Percentiles rank a stretch among this genome's conserved stretches.
Conservation (phyloP, 2,329 filamentous ascomycete genomes). For the Sclerotinia sclerotiorum region DNA sequence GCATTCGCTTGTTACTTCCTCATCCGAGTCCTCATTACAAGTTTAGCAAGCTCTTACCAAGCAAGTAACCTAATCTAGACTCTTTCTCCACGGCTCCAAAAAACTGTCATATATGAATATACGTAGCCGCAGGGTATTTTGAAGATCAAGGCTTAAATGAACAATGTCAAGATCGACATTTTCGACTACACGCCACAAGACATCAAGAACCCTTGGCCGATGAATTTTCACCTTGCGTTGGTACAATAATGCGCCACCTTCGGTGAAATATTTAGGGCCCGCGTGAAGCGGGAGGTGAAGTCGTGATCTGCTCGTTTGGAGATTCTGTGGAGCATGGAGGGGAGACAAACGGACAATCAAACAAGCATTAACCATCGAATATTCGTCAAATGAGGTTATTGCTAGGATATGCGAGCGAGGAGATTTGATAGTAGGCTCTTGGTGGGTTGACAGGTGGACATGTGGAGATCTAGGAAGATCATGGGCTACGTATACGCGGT, state of each 20-base stretch:
- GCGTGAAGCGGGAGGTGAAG: neutral
- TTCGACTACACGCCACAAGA: neutral
- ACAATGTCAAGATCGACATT: neutral
- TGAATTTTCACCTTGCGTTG: neutral
- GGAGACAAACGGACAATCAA: neutral
- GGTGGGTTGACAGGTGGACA: neutral
- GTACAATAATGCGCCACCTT: neutral
- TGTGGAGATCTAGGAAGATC: neutral
- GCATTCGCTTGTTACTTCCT: neutral
- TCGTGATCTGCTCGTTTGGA: neutral
- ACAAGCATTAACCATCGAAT: neutral
- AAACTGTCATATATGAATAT: neutral
- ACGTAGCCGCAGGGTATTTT: neutral
- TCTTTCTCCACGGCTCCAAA: neutral
- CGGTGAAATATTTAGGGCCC: neutral
- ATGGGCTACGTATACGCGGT: neutral
- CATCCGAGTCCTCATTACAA: neutral
- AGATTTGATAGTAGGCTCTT: neutral
- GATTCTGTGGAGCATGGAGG: neutral
- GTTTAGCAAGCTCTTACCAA: neutral
- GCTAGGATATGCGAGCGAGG: neutral
- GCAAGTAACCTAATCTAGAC: neutral
- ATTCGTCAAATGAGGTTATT: neutral
- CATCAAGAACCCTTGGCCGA: neutral
- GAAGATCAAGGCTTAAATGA: neutral